Conservation (phyloP, 1,284 basidiomycete species). For the Austroboletus niveus region DNA sequence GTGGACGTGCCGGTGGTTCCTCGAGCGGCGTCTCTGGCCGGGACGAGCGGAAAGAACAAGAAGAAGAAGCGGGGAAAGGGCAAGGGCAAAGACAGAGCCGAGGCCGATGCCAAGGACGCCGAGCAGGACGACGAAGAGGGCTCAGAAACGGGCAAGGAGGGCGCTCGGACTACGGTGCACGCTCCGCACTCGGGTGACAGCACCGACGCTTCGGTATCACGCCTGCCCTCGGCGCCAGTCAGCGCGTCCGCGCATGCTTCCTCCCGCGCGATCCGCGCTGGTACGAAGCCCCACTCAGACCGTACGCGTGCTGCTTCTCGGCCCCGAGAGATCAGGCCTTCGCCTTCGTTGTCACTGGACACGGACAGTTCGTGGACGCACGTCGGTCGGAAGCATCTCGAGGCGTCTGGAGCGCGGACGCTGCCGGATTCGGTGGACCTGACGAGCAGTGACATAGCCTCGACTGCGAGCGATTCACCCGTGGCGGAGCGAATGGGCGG, state of each 20-base stretch:
- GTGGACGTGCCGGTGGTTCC: neutral
- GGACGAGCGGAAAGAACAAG: conserved; percentile 38
- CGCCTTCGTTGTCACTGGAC: conserved; percentile 26
- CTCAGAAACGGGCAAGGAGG: conserved; percentile 13
- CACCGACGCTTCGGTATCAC: conserved; percentile 15
- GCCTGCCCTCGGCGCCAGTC: conserved; percentile 1
- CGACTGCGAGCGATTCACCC: conserved; percentile 53
- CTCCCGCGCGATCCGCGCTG: too few relatives aligned
- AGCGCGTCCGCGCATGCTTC: neutral
- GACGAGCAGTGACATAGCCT: conserved; percentile 52
- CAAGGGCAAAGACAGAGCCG: conserved; percentile 18
- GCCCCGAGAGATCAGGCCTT: conserved; percentile 9
- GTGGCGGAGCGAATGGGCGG: conserved; percentile 45
- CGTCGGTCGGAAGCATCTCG: conserved; percentile 36
- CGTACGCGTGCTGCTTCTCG: neutral
- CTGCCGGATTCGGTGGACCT: conserved; percentile 31
- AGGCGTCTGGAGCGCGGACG: conserved; percentile 6
- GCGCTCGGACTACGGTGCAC: neutral
- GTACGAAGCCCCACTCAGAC: too few relatives aligned
- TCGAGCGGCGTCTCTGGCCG: conserved; percentile 36
- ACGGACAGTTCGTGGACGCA: conserved; percentile 51
- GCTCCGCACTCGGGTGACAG: conserved; percentile 12
- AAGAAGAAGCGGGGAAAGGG: neutral
- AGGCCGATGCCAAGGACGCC: conserved; percentile 10
- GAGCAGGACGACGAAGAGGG: conserved; percentile 19